These are phyloP conservation scores for Ustilaginoidea virens DNA, from an alignment of 2,329 filamentous ascomycete species.

Conservation along the genomic window DNA sequence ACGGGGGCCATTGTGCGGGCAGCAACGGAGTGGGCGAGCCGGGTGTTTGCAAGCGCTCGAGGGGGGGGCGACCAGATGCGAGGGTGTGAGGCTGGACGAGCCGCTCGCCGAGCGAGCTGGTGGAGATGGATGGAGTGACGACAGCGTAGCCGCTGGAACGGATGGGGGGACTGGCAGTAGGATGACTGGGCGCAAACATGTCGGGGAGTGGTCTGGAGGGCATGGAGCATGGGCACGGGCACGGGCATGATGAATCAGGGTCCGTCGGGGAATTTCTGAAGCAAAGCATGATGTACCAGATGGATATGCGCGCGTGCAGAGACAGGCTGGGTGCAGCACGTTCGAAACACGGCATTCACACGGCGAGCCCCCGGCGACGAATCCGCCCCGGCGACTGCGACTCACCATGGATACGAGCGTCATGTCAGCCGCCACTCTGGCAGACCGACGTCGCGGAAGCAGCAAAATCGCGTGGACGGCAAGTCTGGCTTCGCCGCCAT, in stretches of 20 bases:
- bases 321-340: too few species aligned
- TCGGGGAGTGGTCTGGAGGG: conserved; percentile 5
- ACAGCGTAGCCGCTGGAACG: conserved; percentile 9
- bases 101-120: conserved; percentile 5
- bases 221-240: conserved; percentile 6
- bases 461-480: too few species aligned
- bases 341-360: too few species aligned
- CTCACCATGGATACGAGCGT: too few species aligned
- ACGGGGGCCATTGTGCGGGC: conserved; percentile 15
- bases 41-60: conserved; percentile 17
- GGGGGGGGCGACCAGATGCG: conserved; percentile 16
- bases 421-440: too few species aligned
- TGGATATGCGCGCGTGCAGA: too few species aligned
- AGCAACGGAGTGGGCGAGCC: conserved; percentile 11
- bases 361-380: too few species aligned
- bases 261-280: not conserved
- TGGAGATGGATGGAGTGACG: conserved; percentile 4
- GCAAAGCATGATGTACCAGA: too few species aligned
- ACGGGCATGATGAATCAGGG: not conserved
- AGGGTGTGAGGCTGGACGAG: conserved; percentile 8
- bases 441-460: too few species aligned
- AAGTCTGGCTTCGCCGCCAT: too few species aligned
- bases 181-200: too few species aligned
- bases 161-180: conserved; percentile 14
- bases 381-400: too few species aligned